Base-by-base conservation (phyloP, 495 filamentous ascomycete genomes). In the Hamigera avellanea region DNA sequence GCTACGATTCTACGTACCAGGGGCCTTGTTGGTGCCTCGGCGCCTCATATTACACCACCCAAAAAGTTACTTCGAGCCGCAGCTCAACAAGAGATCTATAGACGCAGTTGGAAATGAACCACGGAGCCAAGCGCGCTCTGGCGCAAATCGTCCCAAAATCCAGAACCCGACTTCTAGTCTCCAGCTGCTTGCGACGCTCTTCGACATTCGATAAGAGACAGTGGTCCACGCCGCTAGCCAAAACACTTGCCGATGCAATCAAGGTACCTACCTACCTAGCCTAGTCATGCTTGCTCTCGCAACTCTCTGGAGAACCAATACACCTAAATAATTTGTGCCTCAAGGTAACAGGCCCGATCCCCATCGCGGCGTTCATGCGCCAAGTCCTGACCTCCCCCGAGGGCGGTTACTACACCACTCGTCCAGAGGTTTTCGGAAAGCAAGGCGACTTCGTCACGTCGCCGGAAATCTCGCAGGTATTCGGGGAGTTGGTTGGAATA, bases 391-490 rank as follows among this genome's bases (percentile, higher is more conserved):
- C 88, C 10, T 81, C 81, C 9, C 80, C 86, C 34, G 65, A 81
- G n/a, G 86, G 84, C 37, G 91, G 91, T 30, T 98, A 98, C 66
- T 98, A 98, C 62, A 95, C 86, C 4, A 73, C 80, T 2, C 72
- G 72, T 21, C 64, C 67, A 38, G 54, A 69, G 49, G 87, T 88
- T 31, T 96, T 98, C 46, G 93, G 91, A 1, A 67, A 72, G 36
- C 80, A 81, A 49, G 91, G 91, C 17, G 91, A 98, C 56, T 98
- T 98, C 41, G 82, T 95, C 30, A 98, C 91, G 0, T 94, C 86
- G 5, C 91, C 91, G 0, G 91, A 98, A 59, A 95, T 98, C 47
- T 94, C 86, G 2, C 91, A 98, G 54, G 73, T 95, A 12, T 96
- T 96, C 62, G 91, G 91, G 15, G 91, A 98, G 56, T 70, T 98